Evolutionary conservation across 1,284 basidiomycete genomes (phyloP), one percentile per base, ranked within the genome.

Genomic region (Ganoderma leucocontextum): DNA sequence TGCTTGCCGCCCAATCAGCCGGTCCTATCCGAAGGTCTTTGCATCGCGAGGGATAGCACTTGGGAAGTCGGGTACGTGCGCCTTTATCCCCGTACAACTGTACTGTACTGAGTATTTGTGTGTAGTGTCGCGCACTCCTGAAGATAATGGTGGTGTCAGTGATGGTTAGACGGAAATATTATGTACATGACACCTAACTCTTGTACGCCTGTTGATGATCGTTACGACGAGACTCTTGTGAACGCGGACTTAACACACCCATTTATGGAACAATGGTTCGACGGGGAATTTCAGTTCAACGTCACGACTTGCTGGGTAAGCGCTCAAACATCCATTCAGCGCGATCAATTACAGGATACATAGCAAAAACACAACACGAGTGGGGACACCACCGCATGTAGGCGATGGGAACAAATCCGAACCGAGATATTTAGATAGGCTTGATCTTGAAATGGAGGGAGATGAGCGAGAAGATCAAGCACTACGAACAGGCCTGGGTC

Each of bases 381-480:
- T 17, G 25, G 15, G 15, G 15, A 17, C 10, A 19, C 17, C 29
- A 17, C 52, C 52, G 52, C 13, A 35, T 19, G 4, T 10, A 52
- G 22, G 22, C 33, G 7, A 33, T 35, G 13, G 29, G 2, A 33
- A 29, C 33, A 55, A 25, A 33, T 19, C 1, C 8, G 4, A 33
- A 10, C 12, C 29, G 10, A 29, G 52, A 29, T 10, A 17, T 47
- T 82, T 89, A 95, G 77, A 96, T 98, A 22, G 97, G 97, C 87
- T 99, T 99, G 87, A 99, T 99, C 85, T 99, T 99, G 91, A 99
- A 99, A 85, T 99, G 96, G 55, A 99, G 88, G 15, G 95, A 95
- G 79, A 99, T 99, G 72, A 99, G 88, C 22, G 97, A 98, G 82
- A 99, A 98, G 75, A 99, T 97, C 72, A 98, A 89, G 81, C 96